These are phyloP conservation scores for Monilinia laxa DNA, from an alignment of 2,329 filamentous ascomycete species.

Conservation along the genomic window DNA sequence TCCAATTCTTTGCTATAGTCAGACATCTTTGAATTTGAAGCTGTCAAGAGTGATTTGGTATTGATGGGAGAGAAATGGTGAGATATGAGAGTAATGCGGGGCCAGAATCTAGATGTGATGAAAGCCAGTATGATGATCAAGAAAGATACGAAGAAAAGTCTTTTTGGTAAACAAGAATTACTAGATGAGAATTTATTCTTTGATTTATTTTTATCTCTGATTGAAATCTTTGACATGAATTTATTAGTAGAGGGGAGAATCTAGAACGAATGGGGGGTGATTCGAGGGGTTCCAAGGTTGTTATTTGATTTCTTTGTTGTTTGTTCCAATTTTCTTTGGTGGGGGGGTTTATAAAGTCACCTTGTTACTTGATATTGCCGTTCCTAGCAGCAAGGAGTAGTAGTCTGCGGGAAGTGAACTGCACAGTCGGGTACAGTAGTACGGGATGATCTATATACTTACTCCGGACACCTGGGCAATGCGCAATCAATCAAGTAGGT, in stretches of 20 bases:
- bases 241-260: not conserved
- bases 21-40: constrained; percentile 40
- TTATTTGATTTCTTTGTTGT: not conserved
- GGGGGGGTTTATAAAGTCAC: not conserved
- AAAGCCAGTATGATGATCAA: constrained; percentile 38
- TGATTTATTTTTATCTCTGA: not conserved
- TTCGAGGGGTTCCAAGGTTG: constrained; percentile 12
- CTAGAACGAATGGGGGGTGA: not conserved
- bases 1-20: constrained; percentile 74
- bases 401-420: no score
- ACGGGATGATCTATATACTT: no score
- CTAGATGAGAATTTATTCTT: not conserved
- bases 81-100: constrained; percentile 37
- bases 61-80: constrained; percentile 34
- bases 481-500: constrained; percentile 5
- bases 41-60: constrained; percentile 26
- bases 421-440: no score
- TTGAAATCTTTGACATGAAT: constrained; percentile 14
- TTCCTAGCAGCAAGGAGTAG: no score
- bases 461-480: not conserved
- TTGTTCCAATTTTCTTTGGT: constrained; percentile 20
- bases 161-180: constrained; percentile 16
- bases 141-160: constrained; percentile 33
- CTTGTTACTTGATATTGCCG: not conserved
- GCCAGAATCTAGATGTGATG: constrained; percentile 33